phyloP scores from a whole-genome alignment of 2,329 filamentous ascomycete species.

The Botrytis elliptica region DNA sequence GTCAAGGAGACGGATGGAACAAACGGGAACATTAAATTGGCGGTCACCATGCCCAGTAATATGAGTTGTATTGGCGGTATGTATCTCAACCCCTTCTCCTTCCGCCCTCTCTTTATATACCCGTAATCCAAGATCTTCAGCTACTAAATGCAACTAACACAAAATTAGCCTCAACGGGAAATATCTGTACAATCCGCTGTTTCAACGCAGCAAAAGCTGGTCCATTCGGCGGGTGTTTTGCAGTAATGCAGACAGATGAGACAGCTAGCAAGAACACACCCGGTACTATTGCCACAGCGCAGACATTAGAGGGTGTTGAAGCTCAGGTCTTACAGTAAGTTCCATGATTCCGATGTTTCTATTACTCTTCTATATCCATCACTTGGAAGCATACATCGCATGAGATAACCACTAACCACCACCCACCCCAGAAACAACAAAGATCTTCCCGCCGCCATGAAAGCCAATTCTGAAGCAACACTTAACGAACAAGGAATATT shows the following conservation, averaged over 20 bases:
- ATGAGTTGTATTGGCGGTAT: constrained; percentile 12
- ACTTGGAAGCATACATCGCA: background rate
- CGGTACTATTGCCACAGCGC: background rate
- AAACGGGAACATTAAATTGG: background rate
- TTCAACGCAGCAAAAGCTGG: constrained; percentile 57
- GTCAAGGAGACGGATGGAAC: background rate
- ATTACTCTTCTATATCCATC: background rate
- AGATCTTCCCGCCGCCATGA: constrained; percentile 6
- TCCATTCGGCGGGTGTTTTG: constrained; percentile 58
- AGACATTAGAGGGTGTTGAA: background rate
- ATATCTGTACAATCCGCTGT: constrained; percentile 59
- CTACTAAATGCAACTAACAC: background rate
- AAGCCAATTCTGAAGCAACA: constrained; percentile 15
- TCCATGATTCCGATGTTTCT: background rate
- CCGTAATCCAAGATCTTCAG: no score
- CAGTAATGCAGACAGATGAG: constrained; percentile 54
- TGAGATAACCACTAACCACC: background rate
- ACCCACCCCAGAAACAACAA: constrained; percentile 6
- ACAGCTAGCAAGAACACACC: constrained; percentile 43
- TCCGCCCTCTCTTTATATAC: background rate
- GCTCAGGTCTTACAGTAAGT: constrained; percentile 14
- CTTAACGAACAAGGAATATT: constrained; percentile 12
- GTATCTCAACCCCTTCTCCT: background rate
- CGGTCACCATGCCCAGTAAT: constrained; percentile 3
- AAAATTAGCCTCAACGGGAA: constrained; percentile 46